phyloP scores from a whole-genome alignment of 257 asterid species.

The Solanum lycopersicoides region DNA sequence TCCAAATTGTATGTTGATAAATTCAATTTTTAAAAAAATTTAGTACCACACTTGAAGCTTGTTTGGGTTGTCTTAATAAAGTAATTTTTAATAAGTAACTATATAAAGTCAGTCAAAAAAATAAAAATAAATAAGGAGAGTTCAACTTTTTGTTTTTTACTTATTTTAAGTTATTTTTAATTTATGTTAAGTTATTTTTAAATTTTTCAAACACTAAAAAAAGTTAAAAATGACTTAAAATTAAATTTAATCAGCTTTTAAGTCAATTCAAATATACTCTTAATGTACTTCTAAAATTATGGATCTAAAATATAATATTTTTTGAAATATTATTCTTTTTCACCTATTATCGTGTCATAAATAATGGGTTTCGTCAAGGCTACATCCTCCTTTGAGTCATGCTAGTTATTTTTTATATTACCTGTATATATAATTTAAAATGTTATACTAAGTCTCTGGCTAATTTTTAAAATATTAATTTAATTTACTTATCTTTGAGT shows the following conservation, averaged over 20 bases:
- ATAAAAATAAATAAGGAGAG: background rate
- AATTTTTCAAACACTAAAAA: background rate
- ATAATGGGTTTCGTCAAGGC: background rate
- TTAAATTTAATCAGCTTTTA: no score
- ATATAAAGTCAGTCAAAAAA: background rate
- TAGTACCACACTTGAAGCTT: background rate
- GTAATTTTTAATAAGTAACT: no score
- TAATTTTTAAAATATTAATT: no score
- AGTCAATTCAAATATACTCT: background rate
- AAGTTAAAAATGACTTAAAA: no score
- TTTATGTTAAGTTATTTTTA: no score
- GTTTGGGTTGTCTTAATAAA: background rate
- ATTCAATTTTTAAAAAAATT: no score
- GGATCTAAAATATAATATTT: background rate
- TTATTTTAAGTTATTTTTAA: no score
- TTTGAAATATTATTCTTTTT: no score
- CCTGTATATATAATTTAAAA: background rate
- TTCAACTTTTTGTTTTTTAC: no score
- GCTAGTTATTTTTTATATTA: no score
- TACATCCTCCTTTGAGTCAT: background rate
- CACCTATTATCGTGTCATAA: background rate
- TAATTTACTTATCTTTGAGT: background rate
- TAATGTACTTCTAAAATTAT: background rate
- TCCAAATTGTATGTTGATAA: background rate
- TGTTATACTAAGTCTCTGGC: background rate